Base-by-base conservation (phyloP, 164 flowering plant species). In the Stephania cephalantha region DNA sequence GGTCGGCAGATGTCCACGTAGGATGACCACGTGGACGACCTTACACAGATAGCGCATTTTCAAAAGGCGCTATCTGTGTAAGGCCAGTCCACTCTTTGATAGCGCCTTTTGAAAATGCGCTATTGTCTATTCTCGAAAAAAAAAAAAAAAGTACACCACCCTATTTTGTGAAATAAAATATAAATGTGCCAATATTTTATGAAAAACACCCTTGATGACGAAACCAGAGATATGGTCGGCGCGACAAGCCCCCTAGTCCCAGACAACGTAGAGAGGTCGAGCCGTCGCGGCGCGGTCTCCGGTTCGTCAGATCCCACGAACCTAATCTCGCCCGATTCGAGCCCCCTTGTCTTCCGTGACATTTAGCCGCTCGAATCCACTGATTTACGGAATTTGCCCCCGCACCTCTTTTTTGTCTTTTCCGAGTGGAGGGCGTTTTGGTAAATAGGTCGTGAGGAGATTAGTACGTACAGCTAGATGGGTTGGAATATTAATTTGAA, bases 401-500 rank as follows among this genome's bases (percentile, higher is more conserved):
- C 3, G 15, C 53, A 8, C 11, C 53, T 48, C 53, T 48, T 48
- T 48, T 48, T 48, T 48, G 53, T 48, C 53, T 63, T 35, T 20
- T 18, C 17, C 6, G 10, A 67, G 42, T 63, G 3, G 78, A 4
- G 35, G 68, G 68, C 5, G 20, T 65, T 65, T 29, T 65, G 31
- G 31, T 22, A 25, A 65, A 20, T 25, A 20, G 31, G 10, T 1
- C 4, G 6, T 9, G 0, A 65, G 11, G 2, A 31, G 22, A 29
- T 65, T 65, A 0, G 12, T 35, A 65, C n/a, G 66, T 17, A 63
- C 66, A 63, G 66, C 66, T 63, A 63, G 66, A 63, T 63, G 20
- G 66, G 66, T 63, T 63, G 66, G 29, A 63, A 63, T 63, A 17
- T 63, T 42, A 76, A 66, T 64, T 61, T 61, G 22, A 15, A 61